Percentiles rank a stretch among this genome's conserved stretches.
These are phyloP conservation scores for Yamadazyma nakazawae DNA, from an alignment of 805 yeast genomes.

Conservation along the genomic window DNA sequence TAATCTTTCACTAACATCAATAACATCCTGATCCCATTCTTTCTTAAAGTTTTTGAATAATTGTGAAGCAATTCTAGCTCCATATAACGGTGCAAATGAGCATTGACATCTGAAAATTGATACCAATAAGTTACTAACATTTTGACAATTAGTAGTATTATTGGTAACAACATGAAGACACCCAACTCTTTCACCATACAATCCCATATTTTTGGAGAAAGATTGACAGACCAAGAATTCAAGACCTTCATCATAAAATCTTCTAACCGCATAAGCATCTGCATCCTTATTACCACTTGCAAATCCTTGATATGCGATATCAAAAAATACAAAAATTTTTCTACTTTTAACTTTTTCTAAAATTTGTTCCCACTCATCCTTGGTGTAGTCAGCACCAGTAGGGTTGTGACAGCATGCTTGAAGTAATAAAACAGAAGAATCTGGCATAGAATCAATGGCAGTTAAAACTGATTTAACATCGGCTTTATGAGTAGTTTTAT, in stretches of 20 bases:
- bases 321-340: conserved; percentile 31
- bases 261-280: conserved; percentile 41
- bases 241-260: conserved; percentile 29
- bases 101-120: conserved; percentile 37
- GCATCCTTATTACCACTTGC: conserved; percentile 58
- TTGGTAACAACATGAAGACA: conserved; percentile 31
- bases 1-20: conserved; percentile 28
- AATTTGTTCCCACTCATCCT: conserved; percentile 36
- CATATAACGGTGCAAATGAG: conserved; percentile 47
- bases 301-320: conserved; percentile 44
- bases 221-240: conserved; percentile 44
- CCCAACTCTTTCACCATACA: conserved; percentile 40
- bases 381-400: conserved; percentile 38
- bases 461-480: conserved; percentile 26
- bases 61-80: conserved; percentile 39
- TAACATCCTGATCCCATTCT: conserved; percentile 37
- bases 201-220: conserved; percentile 41
- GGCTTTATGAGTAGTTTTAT: conserved; percentile 23
- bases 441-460: conserved; percentile 29
- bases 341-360: conserved; percentile 22
- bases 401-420: conserved; percentile 47
- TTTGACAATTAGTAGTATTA: conserved; percentile 15
- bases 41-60: conserved; percentile 26
- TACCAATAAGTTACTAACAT: conserved; percentile 25
- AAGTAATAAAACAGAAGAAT: conserved; percentile 31